Base-by-base conservation (phyloP, 2,329 filamentous ascomycete genomes). In the Pezicula carpinea region DNA sequence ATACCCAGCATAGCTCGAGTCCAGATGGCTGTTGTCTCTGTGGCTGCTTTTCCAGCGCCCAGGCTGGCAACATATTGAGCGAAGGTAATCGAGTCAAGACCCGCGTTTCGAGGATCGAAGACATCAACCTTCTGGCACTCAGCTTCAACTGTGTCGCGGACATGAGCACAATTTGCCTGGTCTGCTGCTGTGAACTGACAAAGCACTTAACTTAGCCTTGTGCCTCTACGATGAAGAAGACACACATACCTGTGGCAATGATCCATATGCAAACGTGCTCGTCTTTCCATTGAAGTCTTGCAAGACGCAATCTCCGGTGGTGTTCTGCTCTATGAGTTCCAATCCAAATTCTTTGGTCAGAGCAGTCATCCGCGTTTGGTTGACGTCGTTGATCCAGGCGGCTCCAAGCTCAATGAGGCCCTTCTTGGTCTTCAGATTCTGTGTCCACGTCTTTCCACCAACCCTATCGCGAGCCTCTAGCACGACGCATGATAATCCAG, bases 351-450 rank as follows among this genome's bases (percentile, higher is more conserved):
- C 52, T 38, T 64, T 51, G 0, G 67, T 66, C 6, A 76, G 58
- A 0, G 56, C 62, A 50, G 60, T 71, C 43, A 80, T 69, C 3
- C 63, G 62, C 21, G 54, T 63, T 51, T 82, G 77, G 43, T 70
- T 76, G 1, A 64, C 71, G 44, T 80, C 73, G 51, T 82, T 82
- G 53, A 82, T 72, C 79, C 78, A 82, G 0, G 74, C 75, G 0
- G 75, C 79, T 3, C 78, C 78, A 0, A 79, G 55, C 14, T 82
- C 78, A 5, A 71, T 64, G 0, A 64, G 49, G 0, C 69, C 70
- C 17, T 40, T 40, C 19, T 40, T 40, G 7, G 21, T 40, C 22
- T 23, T 40, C 21, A 40, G 14, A 1, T 57, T 58, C 34, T 54
- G 65, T 10, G 66, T 72, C 61, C 66, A 74, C 0, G 72, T 76